Conservation (phyloP, 345 rosid genomes). For the Carallia pectinifolia region DNA sequence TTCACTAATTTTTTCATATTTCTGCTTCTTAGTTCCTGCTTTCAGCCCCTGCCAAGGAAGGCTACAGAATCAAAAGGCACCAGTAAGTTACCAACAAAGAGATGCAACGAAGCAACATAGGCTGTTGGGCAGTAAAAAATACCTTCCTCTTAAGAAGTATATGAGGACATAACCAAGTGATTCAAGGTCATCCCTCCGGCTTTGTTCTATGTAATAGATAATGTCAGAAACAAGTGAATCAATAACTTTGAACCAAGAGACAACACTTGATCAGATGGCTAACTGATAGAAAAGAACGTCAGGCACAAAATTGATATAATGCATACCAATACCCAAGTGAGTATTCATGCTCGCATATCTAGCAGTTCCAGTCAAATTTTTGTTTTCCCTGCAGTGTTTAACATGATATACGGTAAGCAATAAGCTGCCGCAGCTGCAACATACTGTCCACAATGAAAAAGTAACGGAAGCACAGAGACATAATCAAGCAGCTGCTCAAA, state of each 20-base stretch:
- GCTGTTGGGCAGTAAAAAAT: constrained; percentile 13
- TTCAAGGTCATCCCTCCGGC: constrained; percentile 96
- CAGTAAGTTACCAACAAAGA: constrained; percentile 8
- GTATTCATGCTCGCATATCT: constrained; percentile 98
- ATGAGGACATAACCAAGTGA: constrained; percentile 94
- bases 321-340: constrained; percentile 86
- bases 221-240: not conserved
- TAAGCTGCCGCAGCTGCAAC: not conserved
- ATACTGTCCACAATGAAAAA: too few relatives aligned
- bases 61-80: constrained; percentile 34
- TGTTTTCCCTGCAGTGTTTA: constrained; percentile 64
- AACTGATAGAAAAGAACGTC: not conserved
- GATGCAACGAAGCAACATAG: not conserved
- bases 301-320: not conserved
- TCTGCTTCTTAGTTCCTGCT: constrained; percentile 92
- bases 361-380: constrained; percentile 91
- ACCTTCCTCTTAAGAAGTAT: constrained; percentile 95
- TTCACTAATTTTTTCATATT: constrained; percentile 91
- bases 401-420: not conserved
- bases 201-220: constrained; percentile 57
- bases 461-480: too few relatives aligned
- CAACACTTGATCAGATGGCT: not conserved
- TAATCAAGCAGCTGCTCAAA: too few relatives aligned
- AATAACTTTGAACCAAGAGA: not conserved
- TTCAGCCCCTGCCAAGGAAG: constrained; percentile 98